These are phyloP conservation scores for Gyrodon lividus DNA, from an alignment of 768 basidiomycete species.

Conservation along the genomic window DNA sequence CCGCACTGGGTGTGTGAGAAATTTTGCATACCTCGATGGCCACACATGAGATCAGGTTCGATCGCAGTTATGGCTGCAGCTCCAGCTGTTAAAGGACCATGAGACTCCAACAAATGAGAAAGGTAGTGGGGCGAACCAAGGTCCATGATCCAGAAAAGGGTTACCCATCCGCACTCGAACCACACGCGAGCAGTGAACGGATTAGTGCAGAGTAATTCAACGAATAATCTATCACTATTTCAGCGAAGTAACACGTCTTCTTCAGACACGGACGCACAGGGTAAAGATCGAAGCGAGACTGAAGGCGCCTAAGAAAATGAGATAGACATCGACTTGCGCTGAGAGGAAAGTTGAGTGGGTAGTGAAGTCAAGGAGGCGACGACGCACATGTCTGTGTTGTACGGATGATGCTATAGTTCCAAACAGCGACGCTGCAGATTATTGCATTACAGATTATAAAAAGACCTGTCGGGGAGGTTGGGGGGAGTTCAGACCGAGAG, in stretches of 20 bases:
- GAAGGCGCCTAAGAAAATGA: slow-evolving; percentile 57
- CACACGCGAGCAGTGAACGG: slow-evolving; percentile 60
- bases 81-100: slow-evolving; percentile 40
- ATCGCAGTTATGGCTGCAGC: slow-evolving; percentile 49
- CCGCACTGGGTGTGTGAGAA: neutral
- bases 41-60: slow-evolving; percentile 37
- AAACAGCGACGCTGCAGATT: slow-evolving; percentile 62
- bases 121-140: slow-evolving; percentile 45
- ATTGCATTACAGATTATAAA: slow-evolving; percentile 67
- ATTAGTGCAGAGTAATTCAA: slow-evolving; percentile 53
- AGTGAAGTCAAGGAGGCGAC: neutral
- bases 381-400: slow-evolving; percentile 41
- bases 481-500: neutral
- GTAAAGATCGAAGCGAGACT: slow-evolving; percentile 58
- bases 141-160: slow-evolving; percentile 55
- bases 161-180: slow-evolving; percentile 69
- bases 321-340: slow-evolving; percentile 56
- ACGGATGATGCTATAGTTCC: slow-evolving; percentile 59
- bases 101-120: slow-evolving; percentile 4
- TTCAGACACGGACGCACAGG: slow-evolving; percentile 43
- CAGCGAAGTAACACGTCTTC: neutral
- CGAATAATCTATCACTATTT: slow-evolving; percentile 44
- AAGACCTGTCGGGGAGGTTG: slow-evolving; percentile 39
- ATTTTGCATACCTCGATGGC: slow-evolving; percentile 22
- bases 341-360: slow-evolving; percentile 8